Percentiles rank a stretch among this genome's conserved stretches.
Conservation (phyloP, 2,329 filamentous ascomycete genomes). For the Bisporella sp. region DNA sequence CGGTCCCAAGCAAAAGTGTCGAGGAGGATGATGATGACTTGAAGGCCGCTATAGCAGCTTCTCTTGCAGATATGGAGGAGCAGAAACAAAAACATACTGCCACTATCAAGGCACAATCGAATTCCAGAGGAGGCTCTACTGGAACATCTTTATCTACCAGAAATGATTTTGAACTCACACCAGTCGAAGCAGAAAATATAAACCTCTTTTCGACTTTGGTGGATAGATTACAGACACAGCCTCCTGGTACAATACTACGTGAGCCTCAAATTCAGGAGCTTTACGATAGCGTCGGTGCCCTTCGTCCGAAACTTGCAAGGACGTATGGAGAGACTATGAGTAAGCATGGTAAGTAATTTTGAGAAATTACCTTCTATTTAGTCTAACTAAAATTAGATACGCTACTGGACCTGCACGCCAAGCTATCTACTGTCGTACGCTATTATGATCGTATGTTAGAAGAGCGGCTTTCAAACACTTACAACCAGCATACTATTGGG, state of each 20-base stretch:
- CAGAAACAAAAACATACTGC: conserved; percentile 89
- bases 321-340: conserved; percentile 99
- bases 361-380: background rate
- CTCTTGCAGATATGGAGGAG: conserved; percentile 93
- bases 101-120: conserved; percentile 72
- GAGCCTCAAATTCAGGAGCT: conserved; percentile 97
- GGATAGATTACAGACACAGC: conserved; percentile 89
- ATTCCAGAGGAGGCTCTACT: conserved; percentile 39
- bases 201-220: conserved; percentile 92
- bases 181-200: conserved; percentile 94
- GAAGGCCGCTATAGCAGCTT: conserved; percentile 91
- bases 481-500: conserved; percentile 70
- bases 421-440: conserved; percentile 89
- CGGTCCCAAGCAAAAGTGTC: conserved; percentile 35
- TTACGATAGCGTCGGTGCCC: conserved; percentile 91
- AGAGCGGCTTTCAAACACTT: conserved; percentile 87
- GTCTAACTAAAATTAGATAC: conserved; percentile 58
- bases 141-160: conserved; percentile 57
- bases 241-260: conserved; percentile 88
- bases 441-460: conserved; percentile 99
- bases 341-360: conserved; percentile 72
- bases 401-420: conserved; percentile 86
- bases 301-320: conserved; percentile 87
- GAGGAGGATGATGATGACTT: conserved; percentile 91
- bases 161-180: conserved; percentile 90